Percentiles rank a stretch among this genome's conserved stretches.
These are phyloP conservation scores for Phytophthora idaei DNA, from an alignment of 352 stramenopile genomes.

Conservation along the genomic window DNA sequence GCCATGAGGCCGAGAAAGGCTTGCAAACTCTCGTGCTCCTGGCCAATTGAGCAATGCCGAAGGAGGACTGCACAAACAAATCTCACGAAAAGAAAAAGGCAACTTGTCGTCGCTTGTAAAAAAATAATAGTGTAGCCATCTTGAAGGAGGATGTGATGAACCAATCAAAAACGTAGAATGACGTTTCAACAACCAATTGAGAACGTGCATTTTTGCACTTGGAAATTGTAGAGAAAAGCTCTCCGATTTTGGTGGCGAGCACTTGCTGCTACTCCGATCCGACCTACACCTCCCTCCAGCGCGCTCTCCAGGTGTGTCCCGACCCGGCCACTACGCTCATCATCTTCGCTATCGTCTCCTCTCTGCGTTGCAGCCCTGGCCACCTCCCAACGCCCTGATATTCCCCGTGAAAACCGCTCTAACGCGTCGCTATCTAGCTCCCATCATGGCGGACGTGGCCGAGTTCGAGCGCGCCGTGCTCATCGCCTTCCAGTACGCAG, in stretches of 20 bases:
- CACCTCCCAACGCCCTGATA: neutral
- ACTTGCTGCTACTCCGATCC: slow-evolving; percentile 2
- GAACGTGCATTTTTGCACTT: neutral
- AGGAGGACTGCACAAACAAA: slow-evolving; percentile 6
- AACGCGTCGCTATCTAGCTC: slow-evolving; percentile 8
- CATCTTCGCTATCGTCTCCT: neutral
- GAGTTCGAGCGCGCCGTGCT: slow-evolving; percentile 82
- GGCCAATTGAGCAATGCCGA: neutral
- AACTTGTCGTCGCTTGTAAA: neutral
- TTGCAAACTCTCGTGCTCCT: neutral
- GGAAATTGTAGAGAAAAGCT: neutral
- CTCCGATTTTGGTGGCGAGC: slow-evolving; percentile 11
- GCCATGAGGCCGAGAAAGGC: slow-evolving; percentile 5
- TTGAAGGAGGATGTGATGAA: neutral
- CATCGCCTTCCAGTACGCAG: slow-evolving; percentile 83
- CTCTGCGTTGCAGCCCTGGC: slow-evolving; percentile 4
- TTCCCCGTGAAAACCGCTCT: neutral
- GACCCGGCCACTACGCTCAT: neutral
- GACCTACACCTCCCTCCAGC: slow-evolving; percentile 1
- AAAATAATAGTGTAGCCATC: neutral
- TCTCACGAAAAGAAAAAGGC: neutral
- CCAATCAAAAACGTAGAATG: neutral
- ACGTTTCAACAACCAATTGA: neutral
- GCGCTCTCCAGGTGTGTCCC: slow-evolving; percentile 8
- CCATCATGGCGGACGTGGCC: slow-evolving; percentile 35